Conservation (phyloP, 2,329 filamentous ascomycete species). For the Microdochium bolleyi region DNA sequence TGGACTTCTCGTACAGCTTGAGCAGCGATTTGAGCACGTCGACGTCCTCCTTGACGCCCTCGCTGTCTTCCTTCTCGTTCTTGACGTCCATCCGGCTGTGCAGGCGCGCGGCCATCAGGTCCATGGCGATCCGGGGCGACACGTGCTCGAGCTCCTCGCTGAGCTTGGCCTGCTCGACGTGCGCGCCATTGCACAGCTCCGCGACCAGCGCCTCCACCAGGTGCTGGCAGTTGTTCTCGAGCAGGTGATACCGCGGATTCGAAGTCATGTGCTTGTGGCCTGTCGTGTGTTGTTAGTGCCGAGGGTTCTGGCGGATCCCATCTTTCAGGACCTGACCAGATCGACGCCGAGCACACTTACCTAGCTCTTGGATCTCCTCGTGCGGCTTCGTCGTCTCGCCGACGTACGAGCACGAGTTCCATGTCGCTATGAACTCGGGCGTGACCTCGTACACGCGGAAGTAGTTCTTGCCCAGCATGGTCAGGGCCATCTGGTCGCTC, state of each 20-base stretch:
- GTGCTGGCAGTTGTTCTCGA: conserved; percentile 22
- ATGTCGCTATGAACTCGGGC: conserved; percentile 15
- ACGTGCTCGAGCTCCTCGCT: conserved; percentile 17
- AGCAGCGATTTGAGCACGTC: conserved; percentile 9
- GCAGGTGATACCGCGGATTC: conserved; percentile 21
- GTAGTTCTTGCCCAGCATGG: conserved; percentile 16
- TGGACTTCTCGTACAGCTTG: conserved; percentile 7
- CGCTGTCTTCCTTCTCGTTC: conserved; percentile 11
- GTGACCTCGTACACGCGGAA: conserved; percentile 20
- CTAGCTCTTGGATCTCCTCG: conserved; percentile 17
- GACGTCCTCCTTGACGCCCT: conserved; percentile 11
- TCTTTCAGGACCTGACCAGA: background rate
- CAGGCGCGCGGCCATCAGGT: conserved; percentile 19
- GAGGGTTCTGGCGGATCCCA: too few relatives aligned
- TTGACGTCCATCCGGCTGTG: conserved; percentile 12
- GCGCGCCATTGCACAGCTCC: conserved; percentile 19
- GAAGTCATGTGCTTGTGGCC: conserved; percentile 15
- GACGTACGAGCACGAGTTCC: conserved; percentile 21
- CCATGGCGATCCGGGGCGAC: conserved; percentile 18
- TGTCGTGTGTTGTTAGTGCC: conserved; percentile 4
- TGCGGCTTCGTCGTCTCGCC: conserved; percentile 22
- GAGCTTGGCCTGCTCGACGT: conserved; percentile 21
- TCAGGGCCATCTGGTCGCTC: conserved; percentile 19
- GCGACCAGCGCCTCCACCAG: conserved; percentile 20
- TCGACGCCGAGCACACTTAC: conserved; percentile 6